Base-by-base conservation (phyloP, 2,329 filamentous ascomycete genomes). In the Penicillium thymicola region DNA sequence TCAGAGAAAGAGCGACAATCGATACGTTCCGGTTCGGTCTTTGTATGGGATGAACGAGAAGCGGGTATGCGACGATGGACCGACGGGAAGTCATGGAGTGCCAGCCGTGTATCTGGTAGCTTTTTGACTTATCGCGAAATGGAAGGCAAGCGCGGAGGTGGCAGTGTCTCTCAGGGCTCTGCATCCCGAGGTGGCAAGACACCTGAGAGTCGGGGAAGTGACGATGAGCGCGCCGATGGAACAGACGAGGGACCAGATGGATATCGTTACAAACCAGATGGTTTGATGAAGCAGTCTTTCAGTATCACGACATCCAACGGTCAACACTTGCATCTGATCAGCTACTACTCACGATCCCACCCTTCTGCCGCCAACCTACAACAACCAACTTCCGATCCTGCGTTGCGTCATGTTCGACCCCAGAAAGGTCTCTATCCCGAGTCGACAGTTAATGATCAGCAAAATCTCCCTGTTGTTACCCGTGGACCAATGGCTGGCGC, bases 41-140 rank as follows among this genome's bases (percentile, higher is more conserved):
- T 97, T 69, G 94, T 99, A n/a, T 99, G 94, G 94, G 94, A 99
- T 74, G 94, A 99, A 80, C 83, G 93, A 66, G 94, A 99, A 79
- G 94, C 94, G 11, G 94, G 94, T 64, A 99, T 99, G 94, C 85
- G 94, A 69, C 83, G 94, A 75, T 99, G 94, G 94, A 99, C 94
- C 0, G 94, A 99, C 68, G 94, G 94, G 55, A 99, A 99, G 75
- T 97, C 93, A 36, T 99, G 94, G 94, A 97, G 93, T 70, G 94
- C 94, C 34, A 97, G 93, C 77, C 86, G 94, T 60, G 94, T 99
- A 0, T 97, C 93, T 0, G 94, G 94, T 50, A 97, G 94, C 78
- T 99, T 99, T 73, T 77, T 99, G 58, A 97, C 94, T 8, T 99
- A 99, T 71, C 84, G 94, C 38, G 94, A 99, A 72, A 99, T 99